These are phyloP conservation scores for Leccinum pallidistipes DNA, from an alignment of 1,284 basidiomycete species.

Conservation along the genomic window DNA sequence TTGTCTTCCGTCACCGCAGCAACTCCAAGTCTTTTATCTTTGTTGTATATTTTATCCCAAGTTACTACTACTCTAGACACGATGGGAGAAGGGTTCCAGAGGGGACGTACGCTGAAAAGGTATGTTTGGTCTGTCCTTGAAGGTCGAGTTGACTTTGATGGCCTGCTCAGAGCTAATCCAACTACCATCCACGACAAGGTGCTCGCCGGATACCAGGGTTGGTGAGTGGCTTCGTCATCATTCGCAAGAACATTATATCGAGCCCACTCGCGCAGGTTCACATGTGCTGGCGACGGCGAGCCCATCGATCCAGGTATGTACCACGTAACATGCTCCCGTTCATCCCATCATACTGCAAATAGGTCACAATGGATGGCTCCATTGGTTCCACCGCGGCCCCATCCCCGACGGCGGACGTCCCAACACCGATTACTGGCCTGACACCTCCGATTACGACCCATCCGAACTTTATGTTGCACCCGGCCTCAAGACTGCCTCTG, in stretches of 20 bases:
- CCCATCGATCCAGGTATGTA: conserved; percentile 56
- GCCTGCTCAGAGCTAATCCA: conserved; percentile 41
- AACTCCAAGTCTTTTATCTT: not conserved
- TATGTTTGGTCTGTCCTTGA: not conserved
- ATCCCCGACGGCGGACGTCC: conserved; percentile 65
- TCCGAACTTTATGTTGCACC: conserved; percentile 68
- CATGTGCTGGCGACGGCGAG: conserved; percentile 65
- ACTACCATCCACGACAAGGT: conserved; percentile 71
- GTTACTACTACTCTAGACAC: not conserved
- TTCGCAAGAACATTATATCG: not conserved
- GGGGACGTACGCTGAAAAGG: conserved; percentile 15
- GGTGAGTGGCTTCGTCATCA: conserved; percentile 45
- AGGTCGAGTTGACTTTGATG: not conserved
- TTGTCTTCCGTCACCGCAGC: not conserved
- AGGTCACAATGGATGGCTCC: conserved; percentile 81
- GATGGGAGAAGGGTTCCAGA: not conserved
- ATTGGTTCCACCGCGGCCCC: conserved; percentile 65
- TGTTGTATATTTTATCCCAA: not conserved
- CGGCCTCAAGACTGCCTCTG: conserved; percentile 56
- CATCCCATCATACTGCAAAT: conserved; percentile 6
- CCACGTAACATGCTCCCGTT: not conserved
- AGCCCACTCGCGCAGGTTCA: conserved; percentile 51
- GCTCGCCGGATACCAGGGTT: conserved; percentile 81
- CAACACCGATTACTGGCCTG: conserved; percentile 75
- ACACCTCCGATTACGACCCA: conserved; percentile 63